Percentiles rank a stretch among this genome's conserved stretches.
phyloP scores from a whole-genome alignment of 352 stramenopile genomes.

The Phytophthora boehmeriae region DNA sequence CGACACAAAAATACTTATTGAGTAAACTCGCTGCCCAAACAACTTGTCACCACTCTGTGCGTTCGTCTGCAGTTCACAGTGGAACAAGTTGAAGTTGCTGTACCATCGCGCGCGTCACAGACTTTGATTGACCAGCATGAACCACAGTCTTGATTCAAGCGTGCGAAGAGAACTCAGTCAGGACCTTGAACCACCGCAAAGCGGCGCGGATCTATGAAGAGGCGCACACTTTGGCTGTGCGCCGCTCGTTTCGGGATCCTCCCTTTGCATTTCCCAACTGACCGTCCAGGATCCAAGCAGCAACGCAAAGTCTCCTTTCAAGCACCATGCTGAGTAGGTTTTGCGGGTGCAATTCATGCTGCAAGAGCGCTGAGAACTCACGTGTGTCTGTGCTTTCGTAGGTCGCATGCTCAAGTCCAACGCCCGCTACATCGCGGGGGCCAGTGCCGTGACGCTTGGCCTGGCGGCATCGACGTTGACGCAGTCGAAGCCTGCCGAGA shows the following conservation, averaged over 20 bases:
- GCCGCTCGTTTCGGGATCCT: slow-evolving; percentile 5
- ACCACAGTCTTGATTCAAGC: not conserved
- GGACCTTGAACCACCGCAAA: not conserved
- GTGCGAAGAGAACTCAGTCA: not conserved
- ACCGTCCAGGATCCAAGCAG: slow-evolving; percentile 13
- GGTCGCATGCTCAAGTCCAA: slow-evolving; percentile 63
- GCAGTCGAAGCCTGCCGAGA: slow-evolving; percentile 48
- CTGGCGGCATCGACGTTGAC: slow-evolving; percentile 55
- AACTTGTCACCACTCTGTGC: not conserved
- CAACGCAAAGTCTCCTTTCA: not conserved
- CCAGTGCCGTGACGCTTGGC: slow-evolving; percentile 59
- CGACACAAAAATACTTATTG: slow-evolving; percentile 44
- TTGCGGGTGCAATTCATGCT: not conserved
- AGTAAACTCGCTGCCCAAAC: slow-evolving; percentile 32
- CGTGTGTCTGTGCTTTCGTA: slow-evolving; percentile 15
- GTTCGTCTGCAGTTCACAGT: not conserved
- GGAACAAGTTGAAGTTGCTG: not conserved
- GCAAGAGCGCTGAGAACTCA: not conserved
- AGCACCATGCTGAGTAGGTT: slow-evolving; percentile 41
- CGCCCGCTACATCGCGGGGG: slow-evolving; percentile 55
- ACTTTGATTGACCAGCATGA: too few species aligned
- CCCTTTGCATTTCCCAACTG: slow-evolving; percentile 27
- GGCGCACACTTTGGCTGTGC: slow-evolving; percentile 12
- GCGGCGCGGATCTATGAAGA: slow-evolving; percentile 26
- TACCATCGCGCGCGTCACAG: not conserved